Percentiles rank a stretch among this genome's conserved stretches.
These are phyloP conservation scores for Saccharomycopsis hybrid DNA, from an alignment of 1,139 yeast genomes.

Conservation along the genomic window DNA sequence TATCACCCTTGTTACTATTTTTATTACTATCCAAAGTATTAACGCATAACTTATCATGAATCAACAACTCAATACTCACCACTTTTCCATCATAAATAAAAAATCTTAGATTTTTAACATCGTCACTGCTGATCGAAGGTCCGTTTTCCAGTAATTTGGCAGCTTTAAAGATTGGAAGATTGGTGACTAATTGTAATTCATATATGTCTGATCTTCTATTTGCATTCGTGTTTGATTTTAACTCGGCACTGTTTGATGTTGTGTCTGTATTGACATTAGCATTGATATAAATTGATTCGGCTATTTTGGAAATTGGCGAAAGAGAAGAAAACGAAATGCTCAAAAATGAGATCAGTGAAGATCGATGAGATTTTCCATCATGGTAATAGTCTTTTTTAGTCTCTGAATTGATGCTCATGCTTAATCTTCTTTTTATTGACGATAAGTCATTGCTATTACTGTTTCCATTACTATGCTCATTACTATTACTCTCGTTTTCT, in stretches of 20 bases:
- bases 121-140: neutral
- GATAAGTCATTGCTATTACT: neutral
- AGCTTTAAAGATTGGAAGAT: conserved; percentile 7
- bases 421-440: conserved; percentile 7
- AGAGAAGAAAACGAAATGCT: conserved; percentile 2
- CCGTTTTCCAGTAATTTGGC: neutral
- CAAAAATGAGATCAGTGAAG: conserved; percentile 1
- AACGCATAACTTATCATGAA: conserved; percentile 7
- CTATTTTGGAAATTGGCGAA: neutral
- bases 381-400: neutral
- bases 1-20: neutral
- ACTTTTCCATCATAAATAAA: conserved; percentile 14
- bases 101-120: conserved; percentile 7
- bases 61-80: conserved; percentile 4
- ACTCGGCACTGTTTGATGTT: neutral
- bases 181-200: conserved; percentile 8
- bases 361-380: neutral
- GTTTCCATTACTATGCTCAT: neutral
- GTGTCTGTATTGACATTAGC: neutral
- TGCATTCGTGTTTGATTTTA: neutral
- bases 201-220: conserved; percentile 1
- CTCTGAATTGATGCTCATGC: conserved; percentile 6
- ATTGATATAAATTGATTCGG: neutral
- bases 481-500: neutral
- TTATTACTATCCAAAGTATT: conserved; percentile 2